Conservation (phyloP, 441 rosid genomes). For the Capsella rubella region DNA sequence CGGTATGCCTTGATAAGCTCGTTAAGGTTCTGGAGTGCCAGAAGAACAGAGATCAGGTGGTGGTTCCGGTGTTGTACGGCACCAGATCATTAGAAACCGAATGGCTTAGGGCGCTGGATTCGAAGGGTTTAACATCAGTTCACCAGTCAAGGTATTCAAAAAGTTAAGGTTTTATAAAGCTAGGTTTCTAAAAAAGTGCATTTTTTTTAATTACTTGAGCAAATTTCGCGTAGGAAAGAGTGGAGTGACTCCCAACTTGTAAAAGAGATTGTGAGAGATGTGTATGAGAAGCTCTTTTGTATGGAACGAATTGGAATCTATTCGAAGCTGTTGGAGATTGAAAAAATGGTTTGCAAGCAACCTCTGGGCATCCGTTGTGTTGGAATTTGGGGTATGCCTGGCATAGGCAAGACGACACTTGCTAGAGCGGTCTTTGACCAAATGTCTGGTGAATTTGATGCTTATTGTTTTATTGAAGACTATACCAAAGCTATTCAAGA, state of each 20-base stretch:
- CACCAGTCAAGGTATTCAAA: constrained; percentile 9
- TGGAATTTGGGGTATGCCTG: constrained; percentile 55
- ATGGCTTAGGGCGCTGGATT: not conserved
- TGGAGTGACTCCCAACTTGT: constrained; percentile 46
- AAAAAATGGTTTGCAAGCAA: constrained; percentile 11
- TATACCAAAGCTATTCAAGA: not conserved
- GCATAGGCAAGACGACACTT: constrained; percentile 44
- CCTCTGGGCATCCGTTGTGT: constrained; percentile 18
- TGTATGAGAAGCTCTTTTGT: constrained; percentile 15
- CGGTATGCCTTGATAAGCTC: not conserved
- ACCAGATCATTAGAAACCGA: no score
- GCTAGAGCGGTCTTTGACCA: constrained; percentile 31
- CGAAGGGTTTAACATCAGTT: not conserved
- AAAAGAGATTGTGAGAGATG: constrained; percentile 34
- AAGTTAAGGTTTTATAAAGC: no score
- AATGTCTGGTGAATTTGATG: constrained; percentile 26
- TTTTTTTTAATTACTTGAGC: constrained; percentile 35
- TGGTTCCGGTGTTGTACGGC: constrained; percentile 33
- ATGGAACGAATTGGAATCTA: constrained; percentile 31
- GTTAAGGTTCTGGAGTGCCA: not conserved
- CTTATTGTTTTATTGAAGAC: constrained; percentile 27
- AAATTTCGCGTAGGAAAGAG: constrained; percentile 11
- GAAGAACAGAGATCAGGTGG: not conserved
- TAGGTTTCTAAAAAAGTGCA: not conserved
- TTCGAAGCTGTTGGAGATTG: constrained; percentile 18